These are phyloP conservation scores for Mycena sanguinolenta DNA, from an alignment of 768 basidiomycete species.

Conservation along the genomic window DNA sequence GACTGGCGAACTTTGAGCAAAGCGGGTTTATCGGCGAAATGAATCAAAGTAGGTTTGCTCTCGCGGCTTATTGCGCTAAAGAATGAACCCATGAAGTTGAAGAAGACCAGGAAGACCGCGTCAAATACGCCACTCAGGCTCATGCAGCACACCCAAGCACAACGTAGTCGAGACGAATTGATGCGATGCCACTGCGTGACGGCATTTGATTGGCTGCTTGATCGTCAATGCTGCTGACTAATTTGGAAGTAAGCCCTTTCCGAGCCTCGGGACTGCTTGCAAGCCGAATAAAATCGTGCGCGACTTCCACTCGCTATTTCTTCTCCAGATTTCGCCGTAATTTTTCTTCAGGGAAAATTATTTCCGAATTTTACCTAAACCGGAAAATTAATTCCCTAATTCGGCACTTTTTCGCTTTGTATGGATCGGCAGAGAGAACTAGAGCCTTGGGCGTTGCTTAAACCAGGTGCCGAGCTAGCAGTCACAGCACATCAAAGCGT, in stretches of 20 bases:
- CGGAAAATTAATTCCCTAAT: constrained; percentile 21
- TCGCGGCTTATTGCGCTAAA: constrained; percentile 42
- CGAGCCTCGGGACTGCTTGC: neutral
- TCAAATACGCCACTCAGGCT: neutral
- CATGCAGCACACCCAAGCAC: no score
- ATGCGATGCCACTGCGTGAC: no score
- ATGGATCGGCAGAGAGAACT: no score
- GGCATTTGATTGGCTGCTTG: no score
- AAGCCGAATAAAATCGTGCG: neutral
- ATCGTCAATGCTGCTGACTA: no score
- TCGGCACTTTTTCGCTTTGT: no score
- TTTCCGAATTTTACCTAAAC: neutral
- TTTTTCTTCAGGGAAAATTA: no score
- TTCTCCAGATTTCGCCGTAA: no score
- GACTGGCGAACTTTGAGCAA: constrained; percentile 49
- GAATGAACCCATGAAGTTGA: constrained; percentile 50
- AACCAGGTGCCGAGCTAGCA: no score
- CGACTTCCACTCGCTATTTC: neutral
- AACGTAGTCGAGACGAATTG: no score
- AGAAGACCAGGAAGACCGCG: neutral
- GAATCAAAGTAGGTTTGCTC: constrained; percentile 45
- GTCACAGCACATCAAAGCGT: neutral
- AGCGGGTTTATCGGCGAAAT: constrained; percentile 57
- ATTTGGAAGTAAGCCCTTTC: neutral
- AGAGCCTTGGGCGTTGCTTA: no score